These are phyloP conservation scores for Balakata baccata DNA, from an alignment of 345 rosid genomes.

Conservation along the genomic window DNA sequence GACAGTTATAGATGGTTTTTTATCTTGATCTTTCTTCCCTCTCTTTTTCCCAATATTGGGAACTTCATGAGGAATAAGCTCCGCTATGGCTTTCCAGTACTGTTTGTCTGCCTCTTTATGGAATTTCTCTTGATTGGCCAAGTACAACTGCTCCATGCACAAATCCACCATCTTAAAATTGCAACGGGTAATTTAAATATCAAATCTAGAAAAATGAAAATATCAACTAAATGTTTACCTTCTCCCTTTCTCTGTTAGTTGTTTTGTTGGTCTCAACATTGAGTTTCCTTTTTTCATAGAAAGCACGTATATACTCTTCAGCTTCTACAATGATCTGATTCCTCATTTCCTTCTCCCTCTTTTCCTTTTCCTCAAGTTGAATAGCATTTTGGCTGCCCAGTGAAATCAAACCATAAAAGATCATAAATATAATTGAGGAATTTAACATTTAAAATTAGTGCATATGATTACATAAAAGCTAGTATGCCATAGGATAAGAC, in stretches of 20 bases:
- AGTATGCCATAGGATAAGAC: neutral
- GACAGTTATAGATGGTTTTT: constrained; percentile 30
- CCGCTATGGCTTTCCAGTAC: constrained; percentile 38
- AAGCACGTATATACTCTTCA: constrained; percentile 26
- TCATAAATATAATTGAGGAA: neutral
- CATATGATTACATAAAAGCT: neutral
- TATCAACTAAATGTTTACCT: constrained; percentile 10
- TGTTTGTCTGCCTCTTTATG: constrained; percentile 36
- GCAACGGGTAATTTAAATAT: neutral
- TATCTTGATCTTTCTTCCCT: constrained; percentile 38
- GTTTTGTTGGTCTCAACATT: constrained; percentile 32
- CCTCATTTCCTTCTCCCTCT: constrained; percentile 36
- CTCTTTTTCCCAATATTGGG: constrained; percentile 35
- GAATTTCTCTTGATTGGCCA: constrained; percentile 35
- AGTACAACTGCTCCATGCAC: constrained; percentile 21
- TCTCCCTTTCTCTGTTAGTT: constrained; percentile 31
- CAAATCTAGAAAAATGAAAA: neutral
- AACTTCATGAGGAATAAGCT: constrained; percentile 31
- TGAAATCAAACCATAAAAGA: neutral
- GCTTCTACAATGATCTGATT: constrained; percentile 31
- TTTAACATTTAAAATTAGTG: neutral
- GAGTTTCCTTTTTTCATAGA: constrained; percentile 33
- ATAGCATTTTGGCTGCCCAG: constrained; percentile 29
- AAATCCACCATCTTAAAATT: neutral
- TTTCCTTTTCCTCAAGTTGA: constrained; percentile 36